These are phyloP conservation scores for Peronospora destructor DNA, from an alignment of 352 stramenopile genomes.

Conservation along the genomic window DNA sequence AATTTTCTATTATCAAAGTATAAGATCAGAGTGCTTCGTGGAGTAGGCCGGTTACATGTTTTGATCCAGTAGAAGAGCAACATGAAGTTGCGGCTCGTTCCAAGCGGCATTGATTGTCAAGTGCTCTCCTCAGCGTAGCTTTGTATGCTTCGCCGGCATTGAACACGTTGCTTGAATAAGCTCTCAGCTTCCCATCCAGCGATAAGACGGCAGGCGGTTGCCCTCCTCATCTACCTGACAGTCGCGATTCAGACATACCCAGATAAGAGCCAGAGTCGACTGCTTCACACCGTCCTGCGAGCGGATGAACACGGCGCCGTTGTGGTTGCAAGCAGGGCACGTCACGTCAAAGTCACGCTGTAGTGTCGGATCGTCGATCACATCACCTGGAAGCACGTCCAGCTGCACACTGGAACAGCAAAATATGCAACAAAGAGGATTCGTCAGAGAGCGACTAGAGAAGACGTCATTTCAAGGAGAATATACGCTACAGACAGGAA, in stretches of 20 bases:
- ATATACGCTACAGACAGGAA: not conserved
- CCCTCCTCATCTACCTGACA: constrained; percentile 81
- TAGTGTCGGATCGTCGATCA: constrained; percentile 85
- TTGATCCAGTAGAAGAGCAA: constrained; percentile 1
- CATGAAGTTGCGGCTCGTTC: not conserved
- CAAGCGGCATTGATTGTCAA: not conserved
- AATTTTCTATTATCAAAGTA: not conserved
- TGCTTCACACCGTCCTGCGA: constrained; percentile 86
- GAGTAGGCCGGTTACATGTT: constrained; percentile 3
- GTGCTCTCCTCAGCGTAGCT: no score
- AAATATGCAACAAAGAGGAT: constrained; percentile 3
- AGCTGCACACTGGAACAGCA: constrained; percentile 53
- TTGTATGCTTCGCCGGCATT: no score
- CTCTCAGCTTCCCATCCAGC: constrained; percentile 69
- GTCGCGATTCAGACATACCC: constrained; percentile 85
- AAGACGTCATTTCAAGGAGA: not conserved
- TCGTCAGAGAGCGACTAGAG: not conserved
- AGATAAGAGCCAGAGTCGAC: constrained; percentile 80
- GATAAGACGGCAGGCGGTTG: constrained; percentile 77
- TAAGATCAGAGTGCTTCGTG: not conserved
- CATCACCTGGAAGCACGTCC: constrained; percentile 76
- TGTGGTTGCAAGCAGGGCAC: constrained; percentile 70
- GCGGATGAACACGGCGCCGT: constrained; percentile 82
- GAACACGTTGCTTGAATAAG: not conserved
- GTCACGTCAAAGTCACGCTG: constrained; percentile 83